Percentiles rank a stretch among this genome's conserved stretches.
phyloP scores from a whole-genome alignment of 805 yeast genomes.

The Pichia gijzeniarum region DNA sequence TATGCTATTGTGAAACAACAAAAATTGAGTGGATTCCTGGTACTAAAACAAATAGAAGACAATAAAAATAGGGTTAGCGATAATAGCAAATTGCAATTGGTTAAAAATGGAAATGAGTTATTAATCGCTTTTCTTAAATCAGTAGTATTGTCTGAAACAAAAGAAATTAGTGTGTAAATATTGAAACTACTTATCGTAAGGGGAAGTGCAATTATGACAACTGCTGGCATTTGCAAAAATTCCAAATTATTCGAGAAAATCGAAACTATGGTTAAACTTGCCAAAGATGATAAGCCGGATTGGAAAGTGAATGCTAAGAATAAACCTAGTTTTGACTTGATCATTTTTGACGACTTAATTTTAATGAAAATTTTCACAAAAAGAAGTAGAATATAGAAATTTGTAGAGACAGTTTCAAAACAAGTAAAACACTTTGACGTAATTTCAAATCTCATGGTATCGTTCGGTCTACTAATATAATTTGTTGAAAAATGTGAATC shows the following conservation, averaged over 20 bases:
- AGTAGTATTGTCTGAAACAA: slow-evolving; percentile 21
- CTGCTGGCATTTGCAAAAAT: slow-evolving; percentile 34
- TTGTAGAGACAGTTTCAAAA: slow-evolving; percentile 3
- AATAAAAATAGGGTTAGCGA: not conserved
- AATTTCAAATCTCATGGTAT: not conserved
- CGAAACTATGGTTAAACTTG: slow-evolving; percentile 39
- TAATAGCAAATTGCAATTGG: slow-evolving; percentile 1
- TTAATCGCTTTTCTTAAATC: slow-evolving; percentile 26
- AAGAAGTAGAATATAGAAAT: slow-evolving; percentile 19
- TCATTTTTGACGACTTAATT: slow-evolving; percentile 22
- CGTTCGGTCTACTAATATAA: not conserved
- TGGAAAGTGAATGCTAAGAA: slow-evolving; percentile 39
- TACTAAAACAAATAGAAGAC: not conserved
- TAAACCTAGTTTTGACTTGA: slow-evolving; percentile 39
- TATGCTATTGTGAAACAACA: slow-evolving; percentile 43
- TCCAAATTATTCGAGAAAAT: slow-evolving; percentile 31
- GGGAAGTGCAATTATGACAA: slow-evolving; percentile 36
- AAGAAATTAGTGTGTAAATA: slow-evolving; percentile 31
- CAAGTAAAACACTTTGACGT: not conserved
- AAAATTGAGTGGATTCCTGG: slow-evolving; percentile 24
- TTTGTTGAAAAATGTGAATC: not conserved
- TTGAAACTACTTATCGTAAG: slow-evolving; percentile 41
- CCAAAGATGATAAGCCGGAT: slow-evolving; percentile 31
- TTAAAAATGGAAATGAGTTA: slow-evolving; percentile 5
- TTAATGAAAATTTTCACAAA: slow-evolving; percentile 33